Evolutionary conservation across 2,329 filamentous ascomycete genomes (phyloP).

Genomic region (Botrytis tulipae): DNA sequence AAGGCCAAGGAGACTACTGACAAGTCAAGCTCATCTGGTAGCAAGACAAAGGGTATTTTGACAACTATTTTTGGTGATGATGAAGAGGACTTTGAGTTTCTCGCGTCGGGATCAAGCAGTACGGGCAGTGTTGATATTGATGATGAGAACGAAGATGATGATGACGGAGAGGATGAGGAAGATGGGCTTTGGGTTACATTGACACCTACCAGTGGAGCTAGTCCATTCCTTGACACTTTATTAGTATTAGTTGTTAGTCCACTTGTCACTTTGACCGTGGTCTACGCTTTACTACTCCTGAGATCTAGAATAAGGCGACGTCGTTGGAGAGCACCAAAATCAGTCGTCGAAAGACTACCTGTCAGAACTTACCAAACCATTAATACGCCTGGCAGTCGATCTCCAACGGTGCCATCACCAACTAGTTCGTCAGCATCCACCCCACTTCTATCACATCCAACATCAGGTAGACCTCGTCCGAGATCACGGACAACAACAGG

Average conservation of each 20-base stretch:
- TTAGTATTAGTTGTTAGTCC: constrained; percentile 96
- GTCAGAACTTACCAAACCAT: constrained; percentile 94
- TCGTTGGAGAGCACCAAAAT: constrained; percentile 96
- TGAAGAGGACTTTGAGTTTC: constrained; percentile 41
- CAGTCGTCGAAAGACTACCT: constrained; percentile 88
- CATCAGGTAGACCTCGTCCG: constrained; percentile 54
- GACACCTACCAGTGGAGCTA: constrained; percentile 83
- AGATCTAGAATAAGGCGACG: constrained; percentile 84
- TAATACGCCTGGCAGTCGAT: constrained; percentile 55
- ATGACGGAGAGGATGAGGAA: constrained; percentile 48
- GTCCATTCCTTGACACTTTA: constrained; percentile 92
- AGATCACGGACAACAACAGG: constrained; percentile 65
- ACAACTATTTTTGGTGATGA: constrained; percentile 52
- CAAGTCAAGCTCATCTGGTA: constrained; percentile 23
- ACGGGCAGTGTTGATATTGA: constrained; percentile 24
- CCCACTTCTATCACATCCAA: constrained; percentile 66
- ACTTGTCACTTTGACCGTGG: constrained; percentile 84
- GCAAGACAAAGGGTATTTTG: constrained; percentile 43
- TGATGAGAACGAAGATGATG: constrained; percentile 41
- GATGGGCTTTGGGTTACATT: constrained; percentile 96
- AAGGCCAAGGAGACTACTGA: constrained; percentile 26
- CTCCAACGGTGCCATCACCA: constrained; percentile 61
- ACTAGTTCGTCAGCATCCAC: constrained; percentile 70
- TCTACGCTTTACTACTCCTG: constrained; percentile 84
- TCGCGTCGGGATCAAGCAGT: constrained; percentile 23